These are phyloP conservation scores for Porcisia hertigi DNA, from an alignment of 208 protist genomes.

Conservation along the genomic window DNA sequence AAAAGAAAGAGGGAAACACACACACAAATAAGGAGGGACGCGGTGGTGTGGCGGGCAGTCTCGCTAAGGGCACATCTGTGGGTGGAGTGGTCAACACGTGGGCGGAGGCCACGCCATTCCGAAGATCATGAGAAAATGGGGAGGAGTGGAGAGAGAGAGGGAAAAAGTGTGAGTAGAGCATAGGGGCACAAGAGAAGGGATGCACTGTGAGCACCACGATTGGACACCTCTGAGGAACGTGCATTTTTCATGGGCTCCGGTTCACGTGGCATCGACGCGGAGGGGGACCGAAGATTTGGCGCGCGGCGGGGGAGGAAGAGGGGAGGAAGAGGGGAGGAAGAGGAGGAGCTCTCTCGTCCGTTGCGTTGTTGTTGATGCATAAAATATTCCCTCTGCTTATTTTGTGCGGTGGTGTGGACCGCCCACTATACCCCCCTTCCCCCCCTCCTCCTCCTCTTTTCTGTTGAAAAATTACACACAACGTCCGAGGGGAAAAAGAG, in stretches of 20 bases:
- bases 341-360: background rate
- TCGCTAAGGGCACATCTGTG: background rate
- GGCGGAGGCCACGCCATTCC: too few species aligned
- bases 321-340: background rate
- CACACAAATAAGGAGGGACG: background rate
- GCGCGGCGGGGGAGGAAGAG: background rate
- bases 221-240: background rate
- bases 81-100: too few species aligned
- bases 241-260: background rate
- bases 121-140: too few species aligned
- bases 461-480: background rate
- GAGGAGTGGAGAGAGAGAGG: background rate
- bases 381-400: background rate
- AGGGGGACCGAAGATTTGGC: background rate
- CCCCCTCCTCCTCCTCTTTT: background rate
- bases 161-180: background rate
- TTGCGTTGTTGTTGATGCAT: background rate
- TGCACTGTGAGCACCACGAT: background rate
- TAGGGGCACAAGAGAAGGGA: background rate
- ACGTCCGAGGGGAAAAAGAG: background rate
- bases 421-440: background rate
- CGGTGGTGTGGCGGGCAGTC: background rate
- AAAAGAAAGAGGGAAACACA: background rate
- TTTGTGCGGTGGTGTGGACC: background rate
- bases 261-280: background rate